phyloP scores from a whole-genome alignment of 352 stramenopile genomes.

The Phytopythium oedochilum region DNA sequence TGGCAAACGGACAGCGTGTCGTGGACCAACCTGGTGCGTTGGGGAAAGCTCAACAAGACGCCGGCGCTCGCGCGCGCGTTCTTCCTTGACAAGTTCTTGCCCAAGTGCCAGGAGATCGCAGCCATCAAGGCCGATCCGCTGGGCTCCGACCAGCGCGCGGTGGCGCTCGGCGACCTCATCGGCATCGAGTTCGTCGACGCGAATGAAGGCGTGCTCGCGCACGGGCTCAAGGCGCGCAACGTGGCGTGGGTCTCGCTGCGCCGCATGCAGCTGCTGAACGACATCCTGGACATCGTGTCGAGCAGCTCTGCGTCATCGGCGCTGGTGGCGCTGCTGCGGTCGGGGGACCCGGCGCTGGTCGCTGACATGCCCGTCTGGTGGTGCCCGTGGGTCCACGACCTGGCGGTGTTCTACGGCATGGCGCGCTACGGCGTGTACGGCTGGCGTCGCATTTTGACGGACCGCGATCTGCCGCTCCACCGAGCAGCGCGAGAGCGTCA shows the following conservation, averaged over 20 bases:
- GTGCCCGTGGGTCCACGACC: slow-evolving; percentile 86
- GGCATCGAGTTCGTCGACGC: slow-evolving; percentile 86
- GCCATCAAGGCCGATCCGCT: slow-evolving; percentile 78
- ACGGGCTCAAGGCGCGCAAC: slow-evolving; percentile 83
- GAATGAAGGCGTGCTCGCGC: slow-evolving; percentile 73
- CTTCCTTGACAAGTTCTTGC: slow-evolving; percentile 70
- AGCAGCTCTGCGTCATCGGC: slow-evolving; percentile 17
- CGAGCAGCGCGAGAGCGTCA: slow-evolving; percentile 59
- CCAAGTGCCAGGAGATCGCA: slow-evolving; percentile 72
- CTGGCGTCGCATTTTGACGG: slow-evolving; percentile 65
- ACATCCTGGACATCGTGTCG: slow-evolving; percentile 62
- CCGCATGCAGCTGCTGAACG: slow-evolving; percentile 64
- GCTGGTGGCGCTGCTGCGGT: slow-evolving; percentile 53
- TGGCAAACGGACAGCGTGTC: slow-evolving; percentile 81
- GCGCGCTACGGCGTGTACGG: slow-evolving; percentile 66
- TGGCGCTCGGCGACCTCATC: slow-evolving; percentile 69
- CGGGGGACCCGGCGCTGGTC: slow-evolving; percentile 51
- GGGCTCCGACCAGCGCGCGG: slow-evolving; percentile 65
- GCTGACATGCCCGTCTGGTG: slow-evolving; percentile 84
- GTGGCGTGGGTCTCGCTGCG: slow-evolving; percentile 80
- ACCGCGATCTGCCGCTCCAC: slow-evolving; percentile 73
- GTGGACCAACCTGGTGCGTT: slow-evolving; percentile 80
- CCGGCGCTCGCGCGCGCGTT: slow-evolving; percentile 48
- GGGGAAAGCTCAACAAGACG: slow-evolving; percentile 83
- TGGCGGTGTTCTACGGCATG: slow-evolving; percentile 77